Evolutionary conservation across 768 basidiomycete genomes (phyloP).

Genomic region (Xerocomus spinulosus): DNA sequence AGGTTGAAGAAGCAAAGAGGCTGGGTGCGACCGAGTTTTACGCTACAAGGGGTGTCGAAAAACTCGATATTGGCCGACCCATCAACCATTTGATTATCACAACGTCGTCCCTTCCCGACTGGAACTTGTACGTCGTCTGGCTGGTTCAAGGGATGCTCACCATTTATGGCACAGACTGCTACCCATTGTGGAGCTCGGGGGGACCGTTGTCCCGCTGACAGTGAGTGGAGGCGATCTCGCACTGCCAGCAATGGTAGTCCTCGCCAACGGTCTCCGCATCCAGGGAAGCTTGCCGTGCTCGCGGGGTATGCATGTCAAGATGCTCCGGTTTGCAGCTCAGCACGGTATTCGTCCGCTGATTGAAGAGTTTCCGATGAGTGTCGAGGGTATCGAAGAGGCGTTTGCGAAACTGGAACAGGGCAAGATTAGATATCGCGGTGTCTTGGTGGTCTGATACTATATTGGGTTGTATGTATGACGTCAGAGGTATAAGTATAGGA

Average conservation of each 20-base stretch:
- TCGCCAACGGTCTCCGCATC: conserved; percentile 17
- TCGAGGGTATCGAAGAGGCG: conserved; percentile 29
- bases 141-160: not conserved
- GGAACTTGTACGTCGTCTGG: conserved; percentile 24
- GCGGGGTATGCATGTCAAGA: conserved; percentile 26
- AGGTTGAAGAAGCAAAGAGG: conserved; percentile 29
- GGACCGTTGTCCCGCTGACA: conserved; percentile 25
- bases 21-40: conserved; percentile 37
- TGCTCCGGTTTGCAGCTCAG: conserved; percentile 33
- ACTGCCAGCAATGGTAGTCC: conserved; percentile 18
- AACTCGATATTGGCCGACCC: conserved; percentile 24
- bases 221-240: conserved; percentile 19
- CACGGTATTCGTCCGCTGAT: conserved; percentile 28
- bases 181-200: conserved; percentile 23
- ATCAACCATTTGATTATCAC: conserved; percentile 33
- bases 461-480: conserved; percentile 11
- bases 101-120: conserved; percentile 26
- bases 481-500: too few species aligned
- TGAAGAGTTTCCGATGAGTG: conserved; percentile 31
- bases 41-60: conserved; percentile 22
- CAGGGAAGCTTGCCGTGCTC: conserved; percentile 26
- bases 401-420: conserved; percentile 24
- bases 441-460: conserved; percentile 17
- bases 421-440: conserved; percentile 30
- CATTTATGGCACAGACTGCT: conserved; percentile 16